Conservation (phyloP, 352 stramenopile genomes). For the Phytophthora sojae region DNA sequence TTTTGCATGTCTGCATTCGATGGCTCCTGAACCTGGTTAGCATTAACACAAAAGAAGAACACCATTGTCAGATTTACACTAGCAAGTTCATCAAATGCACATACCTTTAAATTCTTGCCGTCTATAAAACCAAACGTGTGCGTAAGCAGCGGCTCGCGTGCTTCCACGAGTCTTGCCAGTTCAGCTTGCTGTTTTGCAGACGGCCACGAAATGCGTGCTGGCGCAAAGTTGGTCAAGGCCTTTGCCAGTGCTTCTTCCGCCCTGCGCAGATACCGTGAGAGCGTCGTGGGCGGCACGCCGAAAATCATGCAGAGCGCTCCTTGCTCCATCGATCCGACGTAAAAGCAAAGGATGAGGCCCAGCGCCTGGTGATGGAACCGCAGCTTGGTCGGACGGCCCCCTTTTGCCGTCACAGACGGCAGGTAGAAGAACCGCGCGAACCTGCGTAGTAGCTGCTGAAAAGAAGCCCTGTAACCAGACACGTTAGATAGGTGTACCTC, state of each 20-base stretch:
- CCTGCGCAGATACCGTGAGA: neutral
- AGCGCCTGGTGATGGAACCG: neutral
- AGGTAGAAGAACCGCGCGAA: neutral
- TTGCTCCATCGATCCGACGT: neutral
- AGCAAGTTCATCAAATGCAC: neutral
- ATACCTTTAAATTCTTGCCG: neutral
- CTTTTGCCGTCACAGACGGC: neutral
- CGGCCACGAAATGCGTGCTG: neutral
- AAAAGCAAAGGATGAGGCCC: neutral
- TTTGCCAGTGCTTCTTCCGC: neutral
- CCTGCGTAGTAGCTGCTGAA: neutral
- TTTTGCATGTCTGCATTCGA: slow-evolving; percentile 13
- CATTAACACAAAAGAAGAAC: neutral
- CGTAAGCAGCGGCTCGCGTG: neutral
- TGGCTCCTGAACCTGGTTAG: slow-evolving; percentile 14
- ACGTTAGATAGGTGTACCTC: neutral
- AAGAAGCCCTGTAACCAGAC: neutral
- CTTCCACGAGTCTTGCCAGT: neutral
- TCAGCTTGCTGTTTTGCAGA: neutral
- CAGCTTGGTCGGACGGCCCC: neutral
- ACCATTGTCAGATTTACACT: neutral
- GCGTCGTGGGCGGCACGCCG: neutral
- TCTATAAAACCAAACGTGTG: neutral
- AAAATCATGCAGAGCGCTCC: neutral
- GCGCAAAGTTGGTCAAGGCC: neutral